Base-by-base conservation (phyloP, 2,329 filamentous ascomycete species). In the Leptosphaerulina australis region DNA sequence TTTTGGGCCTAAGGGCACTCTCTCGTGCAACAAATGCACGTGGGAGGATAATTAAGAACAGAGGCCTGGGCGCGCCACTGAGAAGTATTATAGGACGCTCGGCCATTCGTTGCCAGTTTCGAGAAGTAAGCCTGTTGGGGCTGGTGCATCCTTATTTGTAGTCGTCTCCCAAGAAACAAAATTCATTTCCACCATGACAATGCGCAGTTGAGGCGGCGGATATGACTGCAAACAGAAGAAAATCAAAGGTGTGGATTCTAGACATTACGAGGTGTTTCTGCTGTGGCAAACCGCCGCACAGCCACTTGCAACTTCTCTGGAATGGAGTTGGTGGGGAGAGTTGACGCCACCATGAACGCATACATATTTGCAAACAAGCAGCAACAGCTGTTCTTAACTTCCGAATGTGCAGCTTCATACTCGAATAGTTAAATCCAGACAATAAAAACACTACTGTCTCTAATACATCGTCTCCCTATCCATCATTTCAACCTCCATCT, bases 311-410 rank as follows among this genome's bases (percentile, higher is more conserved):
- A 14, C 14, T 39, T 24, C 28, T 18, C 14, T 35, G 35, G 48
- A 45, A 18, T 36, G 38, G 35, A 38, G 31, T 24, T 35, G 24
- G 24, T n/a, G 20, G 21, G 8, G 39, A 17, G 24, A 35, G 25
- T 29, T 51, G 48, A 51, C 48, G 48, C 40, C 48, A 51, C 41
- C 29, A 51, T 51, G 48, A 51, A 36, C 48, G 48, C 41, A 46
- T 46, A 36, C 40, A 45, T 28, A 14, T 15, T 4, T 37, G 26
- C 25, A 26, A 41, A 24, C 30, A 45, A 34, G 30, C 48, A 45
- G 17, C 48, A 41, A 4, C 41, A 12, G 38, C 33, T 18, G 4
- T 11, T 8, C 36, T 40, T 41, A 24, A 20, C 15, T 17, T 26
- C 3, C 14, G 4, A 25, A 20, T 31, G n/a, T 22, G 21, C 30